These are phyloP conservation scores for Penicillium concentricum DNA, from an alignment of 2,329 filamentous ascomycete species.

Conservation along the genomic window DNA sequence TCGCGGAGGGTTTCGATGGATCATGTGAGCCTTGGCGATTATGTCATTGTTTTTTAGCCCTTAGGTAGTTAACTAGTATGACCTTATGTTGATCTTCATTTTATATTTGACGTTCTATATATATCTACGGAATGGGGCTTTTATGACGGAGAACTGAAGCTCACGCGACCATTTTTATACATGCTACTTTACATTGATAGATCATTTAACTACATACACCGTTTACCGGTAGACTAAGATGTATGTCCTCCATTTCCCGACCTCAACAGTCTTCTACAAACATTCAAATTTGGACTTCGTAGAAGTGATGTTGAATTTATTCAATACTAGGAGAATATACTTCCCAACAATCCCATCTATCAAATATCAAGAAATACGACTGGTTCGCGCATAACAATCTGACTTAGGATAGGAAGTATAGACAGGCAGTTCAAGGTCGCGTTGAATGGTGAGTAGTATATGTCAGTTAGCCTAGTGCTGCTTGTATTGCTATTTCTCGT, in stretches of 20 bases:
- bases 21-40: slow-evolving; percentile 13
- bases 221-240: neutral
- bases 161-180: neutral
- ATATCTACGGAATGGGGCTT: neutral
- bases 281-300: neutral
- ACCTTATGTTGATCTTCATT: neutral
- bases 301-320: neutral
- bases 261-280: neutral
- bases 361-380: neutral
- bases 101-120: neutral
- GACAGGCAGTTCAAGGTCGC: too few species aligned
- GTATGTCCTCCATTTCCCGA: neutral
- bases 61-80: too few species aligned
- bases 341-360: neutral
- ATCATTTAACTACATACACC: neutral
- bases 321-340: neutral
- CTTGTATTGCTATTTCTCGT: neutral
- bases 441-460: neutral
- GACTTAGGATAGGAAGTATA: neutral
- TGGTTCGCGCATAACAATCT: neutral
- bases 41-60: slow-evolving; percentile 1
- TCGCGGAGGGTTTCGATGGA: slow-evolving; percentile 6
- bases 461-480: neutral
- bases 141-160: neutral
- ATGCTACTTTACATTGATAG: neutral